Evolutionary conservation across 2,329 filamentous ascomycete genomes (phyloP), one percentile per base, ranked within the genome.

Genomic region (Shiraia bambusicola): DNA sequence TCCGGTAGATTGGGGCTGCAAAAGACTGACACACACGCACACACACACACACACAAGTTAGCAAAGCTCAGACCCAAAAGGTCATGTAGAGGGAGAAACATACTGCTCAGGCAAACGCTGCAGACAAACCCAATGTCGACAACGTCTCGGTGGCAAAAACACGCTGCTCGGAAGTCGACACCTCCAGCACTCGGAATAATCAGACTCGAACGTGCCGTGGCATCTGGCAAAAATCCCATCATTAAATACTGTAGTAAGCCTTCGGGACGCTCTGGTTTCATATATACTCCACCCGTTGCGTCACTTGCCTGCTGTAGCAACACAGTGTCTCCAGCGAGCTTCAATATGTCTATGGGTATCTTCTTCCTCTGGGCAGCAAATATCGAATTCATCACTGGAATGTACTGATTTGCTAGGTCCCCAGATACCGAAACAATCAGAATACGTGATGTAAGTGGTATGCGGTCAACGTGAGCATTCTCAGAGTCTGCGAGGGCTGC

Each of bases 311-410:
- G 93, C 65, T 98, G 92, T 34, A 98, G 76, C 67, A 98, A 94
- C 9, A 95, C 91, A 0, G 92, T 88, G 55, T 89, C 82, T 15
- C 88, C 89, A 29, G 86, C 83, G 10, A 98, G 77, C 53, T 94
- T 87, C 47, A 95, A 80, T 25, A 95, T 92, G 67, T 98, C 93
- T 59, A 98, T 90, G 16, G 91, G 88, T 50, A 98, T 89, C 56
- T 82, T 82, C 40, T 90, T 80, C 51, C 92, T 84, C 61, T 95
- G 88, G 45, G 92, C 93, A 2, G 93, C 93, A 70, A 98, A 98
- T 47, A 97, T 95, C 58, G 86, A 82, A 72, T 98, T 98, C 93
- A 98, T 98, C 55, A 95, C 93, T 0, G 92, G 87, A 41, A 98
- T 98, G 73, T 98, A 98, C 69, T 97, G 84, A 47, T 81, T 87